Evolutionary conservation across 306 rosid species (phyloP).

Genomic region (Cucumis melo): DNA sequence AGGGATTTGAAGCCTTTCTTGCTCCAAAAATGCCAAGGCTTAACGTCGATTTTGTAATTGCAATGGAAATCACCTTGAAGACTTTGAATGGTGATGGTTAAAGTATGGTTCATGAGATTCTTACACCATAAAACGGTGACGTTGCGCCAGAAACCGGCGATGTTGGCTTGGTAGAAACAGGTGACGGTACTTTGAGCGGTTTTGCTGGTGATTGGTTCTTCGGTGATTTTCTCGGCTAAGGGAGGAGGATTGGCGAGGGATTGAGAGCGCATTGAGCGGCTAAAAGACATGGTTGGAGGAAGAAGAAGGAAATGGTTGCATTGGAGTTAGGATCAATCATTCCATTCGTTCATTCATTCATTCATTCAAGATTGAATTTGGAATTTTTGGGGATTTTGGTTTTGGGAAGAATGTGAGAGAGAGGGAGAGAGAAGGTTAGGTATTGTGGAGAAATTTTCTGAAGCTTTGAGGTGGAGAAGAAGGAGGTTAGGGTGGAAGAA

Average conservation of each 20-base stretch:
- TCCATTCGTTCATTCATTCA: too few relatives aligned
- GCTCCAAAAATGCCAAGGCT: constrained; percentile 82
- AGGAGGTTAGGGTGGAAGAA: background rate
- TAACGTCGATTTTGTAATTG: constrained; percentile 58
- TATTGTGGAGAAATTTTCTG: background rate
- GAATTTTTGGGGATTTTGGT: background rate
- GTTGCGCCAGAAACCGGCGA: constrained; percentile 50
- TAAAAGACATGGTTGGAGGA: constrained; percentile 26
- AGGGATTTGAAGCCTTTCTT: constrained; percentile 67
- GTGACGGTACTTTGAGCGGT: constrained; percentile 73
- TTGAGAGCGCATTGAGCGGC: constrained; percentile 34
- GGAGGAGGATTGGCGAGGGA: constrained; percentile 29
- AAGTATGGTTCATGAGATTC: constrained; percentile 49
- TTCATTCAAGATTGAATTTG: too few relatives aligned
- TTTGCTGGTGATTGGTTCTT: constrained; percentile 48
- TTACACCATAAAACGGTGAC: constrained; percentile 62
- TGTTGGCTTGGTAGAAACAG: constrained; percentile 39
- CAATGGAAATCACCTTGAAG: constrained; percentile 35
- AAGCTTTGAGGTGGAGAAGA: background rate
- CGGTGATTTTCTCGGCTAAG: constrained; percentile 45
- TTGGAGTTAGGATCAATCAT: too few relatives aligned
- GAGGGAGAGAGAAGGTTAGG: background rate
- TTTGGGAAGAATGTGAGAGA: background rate
- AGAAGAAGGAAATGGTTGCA: background rate
- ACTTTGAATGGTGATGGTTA: constrained; percentile 42